phyloP scores from a whole-genome alignment of 306 rosid genomes.

The Cicer pinnatifidum region DNA sequence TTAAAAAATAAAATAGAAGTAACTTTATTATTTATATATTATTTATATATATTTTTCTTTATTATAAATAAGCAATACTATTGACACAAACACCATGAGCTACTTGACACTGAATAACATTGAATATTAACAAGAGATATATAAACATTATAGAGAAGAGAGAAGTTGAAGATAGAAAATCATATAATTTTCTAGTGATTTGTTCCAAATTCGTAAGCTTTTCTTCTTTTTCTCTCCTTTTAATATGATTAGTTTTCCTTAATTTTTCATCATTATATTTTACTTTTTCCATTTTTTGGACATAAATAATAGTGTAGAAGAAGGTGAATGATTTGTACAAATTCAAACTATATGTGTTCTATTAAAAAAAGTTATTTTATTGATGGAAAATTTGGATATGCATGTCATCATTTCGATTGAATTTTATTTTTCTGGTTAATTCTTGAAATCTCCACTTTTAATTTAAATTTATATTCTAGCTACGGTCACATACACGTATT shows the following conservation, averaged over 20 bases:
- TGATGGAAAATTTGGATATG: conserved; percentile 42
- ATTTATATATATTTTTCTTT: not conserved
- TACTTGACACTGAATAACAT: not conserved
- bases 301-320: not conserved
- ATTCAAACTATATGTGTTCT: conserved; percentile 32
- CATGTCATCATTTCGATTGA: conserved; percentile 46
- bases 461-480: not conserved
- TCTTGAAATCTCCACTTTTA: conserved; percentile 2
- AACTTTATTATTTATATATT: not conserved
- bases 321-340: conserved; percentile 13
- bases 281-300: conserved; percentile 5
- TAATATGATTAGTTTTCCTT: not conserved
- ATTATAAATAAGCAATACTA: conserved; percentile 24
- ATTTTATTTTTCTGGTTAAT: conserved; percentile 27
- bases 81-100: not conserved
- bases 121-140: conserved; percentile 40
- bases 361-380: not conserved
- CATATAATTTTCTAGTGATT: conserved; percentile 3
- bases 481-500: conserved; percentile 37
- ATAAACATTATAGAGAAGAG: not conserved
- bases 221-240: not conserved
- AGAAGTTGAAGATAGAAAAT: conserved; percentile 18
- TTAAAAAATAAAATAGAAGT: no score
- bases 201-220: conserved; percentile 56
- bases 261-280: not conserved